Evolutionary conservation across 2,329 filamentous ascomycete species (phyloP), one percentile per base, ranked within the genome.

Genomic region (Apiospora saccharicola): DNA sequence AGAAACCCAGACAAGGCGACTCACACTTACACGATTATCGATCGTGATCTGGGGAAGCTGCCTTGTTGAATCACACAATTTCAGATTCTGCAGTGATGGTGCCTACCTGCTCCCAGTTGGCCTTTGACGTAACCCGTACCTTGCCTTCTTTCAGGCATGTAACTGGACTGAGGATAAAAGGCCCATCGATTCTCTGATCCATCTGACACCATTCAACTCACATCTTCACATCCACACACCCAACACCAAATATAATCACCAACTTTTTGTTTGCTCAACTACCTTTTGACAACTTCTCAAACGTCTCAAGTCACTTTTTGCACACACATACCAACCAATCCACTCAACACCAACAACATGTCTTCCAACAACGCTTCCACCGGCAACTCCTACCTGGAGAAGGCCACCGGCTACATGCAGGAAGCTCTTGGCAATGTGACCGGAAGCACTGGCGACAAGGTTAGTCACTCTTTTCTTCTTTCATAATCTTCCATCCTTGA

Each of bases 351-450:
- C 70, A 57, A 70, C 71, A 70, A 70, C 68, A 85, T 85, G 82
- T 85, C 83, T 78, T 68, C 77, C 78, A 83, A 83, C 80, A 80
- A 82, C 77, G 89, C 92, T 76, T 97, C 94, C 75, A 96, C 95
- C 75, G 88, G 95, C 79, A 90, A 96, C 87, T 93, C 93, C 72
- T 92, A 91, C 84, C 80, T 94, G 77, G 92, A 95, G 87, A 89
- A 89, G 19, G 93, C 93, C 78, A 88, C 90, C 49, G 94, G 93
- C 76, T 86, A 91, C 71, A 89, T 91, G 70, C 94, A 97, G 84
- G 92, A 88, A 74, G 90, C 88, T 69, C 77, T 96, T 69, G 94
- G 94, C 75, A 88, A 86, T 74, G 74, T 97, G 71, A 95, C 93
- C 13, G 95, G 94, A 78, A 94, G 85, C 85, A 86, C 87, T 2